Conservation (phyloP, 2,329 filamentous ascomycete species). For the Arthrobotrys iridis region DNA sequence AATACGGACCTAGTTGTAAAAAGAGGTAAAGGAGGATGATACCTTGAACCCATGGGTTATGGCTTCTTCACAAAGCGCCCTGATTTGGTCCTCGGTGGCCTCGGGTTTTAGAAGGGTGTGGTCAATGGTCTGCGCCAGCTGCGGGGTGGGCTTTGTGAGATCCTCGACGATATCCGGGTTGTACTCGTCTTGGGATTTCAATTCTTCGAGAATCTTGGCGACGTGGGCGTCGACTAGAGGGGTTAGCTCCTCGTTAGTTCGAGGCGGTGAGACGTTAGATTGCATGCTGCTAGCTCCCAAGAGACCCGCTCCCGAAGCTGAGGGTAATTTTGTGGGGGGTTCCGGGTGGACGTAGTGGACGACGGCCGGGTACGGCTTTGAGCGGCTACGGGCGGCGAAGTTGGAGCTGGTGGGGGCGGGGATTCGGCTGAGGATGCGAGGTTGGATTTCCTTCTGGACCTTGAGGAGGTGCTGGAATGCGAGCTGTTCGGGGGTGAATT, state of each 20-base stretch:
- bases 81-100: slow-evolving; percentile 55
- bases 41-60: slow-evolving; percentile 57
- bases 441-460: too few species aligned
- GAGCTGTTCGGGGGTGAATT: too few species aligned
- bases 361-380: too few species aligned
- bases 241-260: slow-evolving; percentile 35
- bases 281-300: slow-evolving; percentile 7
- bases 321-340: slow-evolving; percentile 1
- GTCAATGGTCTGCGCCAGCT: slow-evolving; percentile 55
- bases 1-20: background rate
- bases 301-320: too few species aligned
- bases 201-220: slow-evolving; percentile 45
- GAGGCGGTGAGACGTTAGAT: background rate
- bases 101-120: slow-evolving; percentile 57
- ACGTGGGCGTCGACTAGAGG: slow-evolving; percentile 55
- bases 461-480: too few species aligned
- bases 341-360: too few species aligned
- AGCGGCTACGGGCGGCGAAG: too few species aligned
- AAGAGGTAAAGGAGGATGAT: background rate
- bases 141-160: slow-evolving; percentile 49
- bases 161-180: slow-evolving; percentile 42
- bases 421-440: too few species aligned
- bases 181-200: slow-evolving; percentile 14
- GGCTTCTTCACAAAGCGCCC: slow-evolving; percentile 57
- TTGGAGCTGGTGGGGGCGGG: too few species aligned